These are phyloP conservation scores for Alternaria longipes DNA, from an alignment of 2,329 filamentous ascomycete genomes.

Conservation along the genomic window DNA sequence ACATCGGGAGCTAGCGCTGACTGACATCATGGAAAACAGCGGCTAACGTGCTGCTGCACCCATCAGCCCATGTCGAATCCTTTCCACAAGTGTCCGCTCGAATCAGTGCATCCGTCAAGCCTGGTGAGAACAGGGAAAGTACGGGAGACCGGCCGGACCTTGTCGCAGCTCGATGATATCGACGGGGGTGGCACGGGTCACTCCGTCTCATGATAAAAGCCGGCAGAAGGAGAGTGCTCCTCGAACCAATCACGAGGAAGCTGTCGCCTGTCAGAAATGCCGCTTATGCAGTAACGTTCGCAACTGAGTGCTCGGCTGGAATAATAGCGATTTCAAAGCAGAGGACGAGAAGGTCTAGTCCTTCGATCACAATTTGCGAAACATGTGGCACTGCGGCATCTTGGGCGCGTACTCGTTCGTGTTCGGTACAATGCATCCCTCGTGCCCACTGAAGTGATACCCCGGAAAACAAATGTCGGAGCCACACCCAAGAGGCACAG, in stretches of 20 bases:
- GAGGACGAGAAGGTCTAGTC: constrained; percentile 21
- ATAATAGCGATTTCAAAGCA: constrained; percentile 47
- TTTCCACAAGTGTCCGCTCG: constrained; percentile 41
- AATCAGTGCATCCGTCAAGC: constrained; percentile 37
- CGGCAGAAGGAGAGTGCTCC: constrained; percentile 36
- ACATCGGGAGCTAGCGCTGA: constrained; percentile 33
- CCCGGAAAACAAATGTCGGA: constrained; percentile 19
- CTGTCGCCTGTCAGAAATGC: constrained; percentile 38
- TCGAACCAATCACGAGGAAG: constrained; percentile 38
- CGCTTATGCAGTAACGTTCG: constrained; percentile 53
- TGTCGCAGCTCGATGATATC: constrained; percentile 33
- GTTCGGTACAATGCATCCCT: constrained; percentile 25
- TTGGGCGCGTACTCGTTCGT: constrained; percentile 30
- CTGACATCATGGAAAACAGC: constrained; percentile 43
- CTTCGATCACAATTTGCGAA: constrained; percentile 28
- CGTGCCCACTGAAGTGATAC: neutral
- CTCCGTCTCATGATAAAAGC: constrained; percentile 39
- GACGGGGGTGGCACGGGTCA: constrained; percentile 44
- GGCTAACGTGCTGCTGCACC: constrained; percentile 37
- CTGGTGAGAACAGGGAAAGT: constrained; percentile 36
- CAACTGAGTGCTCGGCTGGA: constrained; percentile 46
- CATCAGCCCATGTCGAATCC: constrained; percentile 50
- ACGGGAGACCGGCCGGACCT: constrained; percentile 45
- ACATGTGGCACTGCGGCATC: constrained; percentile 32
- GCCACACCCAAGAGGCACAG: constrained; percentile 34